phyloP scores from a whole-genome alignment of 2,329 filamentous ascomycete genomes.

The Phialophora macrospora region DNA sequence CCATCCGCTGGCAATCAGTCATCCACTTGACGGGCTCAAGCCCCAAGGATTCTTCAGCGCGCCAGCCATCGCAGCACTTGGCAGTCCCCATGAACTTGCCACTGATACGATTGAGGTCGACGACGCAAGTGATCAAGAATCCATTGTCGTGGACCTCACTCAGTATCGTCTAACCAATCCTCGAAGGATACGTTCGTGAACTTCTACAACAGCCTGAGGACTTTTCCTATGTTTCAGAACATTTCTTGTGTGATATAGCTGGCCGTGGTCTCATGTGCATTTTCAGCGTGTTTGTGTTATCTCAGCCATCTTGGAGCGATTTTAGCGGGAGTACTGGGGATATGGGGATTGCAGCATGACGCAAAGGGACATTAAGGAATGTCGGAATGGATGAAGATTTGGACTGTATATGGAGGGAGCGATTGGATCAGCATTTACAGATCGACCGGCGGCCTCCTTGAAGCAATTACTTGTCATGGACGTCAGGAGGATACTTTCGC shows the following conservation, averaged over 20 bases:
- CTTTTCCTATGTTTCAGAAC: not conserved
- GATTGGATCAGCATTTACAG: not conserved
- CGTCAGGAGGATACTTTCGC: not conserved
- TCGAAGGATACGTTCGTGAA: conserved; percentile 26
- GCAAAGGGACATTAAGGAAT: not conserved
- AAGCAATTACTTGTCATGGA: not conserved
- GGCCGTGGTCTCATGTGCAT: not conserved
- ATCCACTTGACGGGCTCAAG: conserved; percentile 29
- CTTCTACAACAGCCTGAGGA: not conserved
- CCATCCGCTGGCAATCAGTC: conserved; percentile 12
- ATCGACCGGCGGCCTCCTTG: not conserved
- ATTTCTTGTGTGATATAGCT: conserved; percentile 21
- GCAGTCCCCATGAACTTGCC: conserved; percentile 7
- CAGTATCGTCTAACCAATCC: conserved; percentile 33
- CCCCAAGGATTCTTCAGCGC: conserved; percentile 23
- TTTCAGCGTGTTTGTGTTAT: conserved; percentile 27
- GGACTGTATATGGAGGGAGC: not conserved
- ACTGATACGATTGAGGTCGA: conserved; percentile 38
- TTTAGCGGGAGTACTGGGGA: conserved; percentile 19
- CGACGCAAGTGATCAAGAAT: conserved; percentile 35
- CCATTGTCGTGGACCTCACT: conserved; percentile 36
- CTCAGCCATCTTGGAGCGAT: conserved; percentile 25
- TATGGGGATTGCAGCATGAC: not conserved
- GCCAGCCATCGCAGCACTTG: conserved; percentile 14
- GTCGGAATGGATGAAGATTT: conserved; percentile 1